Conservation (phyloP, 768 basidiomycete species). For the Kwoniella heveanensis region DNA sequence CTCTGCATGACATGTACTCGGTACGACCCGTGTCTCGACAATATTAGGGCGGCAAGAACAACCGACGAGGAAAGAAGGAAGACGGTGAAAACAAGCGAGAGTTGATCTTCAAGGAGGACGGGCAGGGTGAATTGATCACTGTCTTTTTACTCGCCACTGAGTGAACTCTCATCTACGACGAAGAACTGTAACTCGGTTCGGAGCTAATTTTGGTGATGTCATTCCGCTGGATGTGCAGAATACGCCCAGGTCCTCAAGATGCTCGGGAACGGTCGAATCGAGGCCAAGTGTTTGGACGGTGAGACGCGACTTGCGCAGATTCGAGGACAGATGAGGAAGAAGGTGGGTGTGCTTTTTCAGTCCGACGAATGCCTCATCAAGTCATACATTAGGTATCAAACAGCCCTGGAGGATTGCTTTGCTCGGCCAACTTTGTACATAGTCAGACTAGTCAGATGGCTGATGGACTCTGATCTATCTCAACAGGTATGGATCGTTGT, state of each 20-base stretch:
- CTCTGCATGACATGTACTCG: no score
- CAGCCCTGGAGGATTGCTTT: no score
- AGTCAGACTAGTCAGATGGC: no score
- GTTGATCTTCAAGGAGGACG: conserved; percentile 96
- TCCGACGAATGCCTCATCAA: no score
- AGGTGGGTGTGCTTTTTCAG: conserved; percentile 63
- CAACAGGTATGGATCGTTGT: conserved; percentile 54
- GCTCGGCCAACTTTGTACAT: no score
- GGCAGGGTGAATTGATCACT: conserved; percentile 65
- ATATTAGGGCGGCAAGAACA: conserved; percentile 87
- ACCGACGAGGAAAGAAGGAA: conserved; percentile 99
- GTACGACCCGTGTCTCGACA: background rate
- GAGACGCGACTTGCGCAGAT: conserved; percentile 98
- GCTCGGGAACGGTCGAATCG: conserved; percentile 95
- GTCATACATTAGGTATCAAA: no score
- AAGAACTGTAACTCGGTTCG: no score
- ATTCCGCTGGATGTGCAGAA: conserved; percentile 60
- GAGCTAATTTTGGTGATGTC: background rate
- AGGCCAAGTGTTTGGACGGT: conserved; percentile 96
- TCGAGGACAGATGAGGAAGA: conserved; percentile 98
- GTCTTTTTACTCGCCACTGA: background rate
- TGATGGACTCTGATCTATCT: no score
- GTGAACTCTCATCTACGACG: no score
- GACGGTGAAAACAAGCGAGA: conserved; percentile 99
- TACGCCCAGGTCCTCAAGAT: conserved; percentile 98